Percentiles rank a stretch among this genome's conserved stretches.
These are phyloP conservation scores for Phylloporus rhodoxanthus DNA, from an alignment of 768 basidiomycete species.

Conservation along the genomic window DNA sequence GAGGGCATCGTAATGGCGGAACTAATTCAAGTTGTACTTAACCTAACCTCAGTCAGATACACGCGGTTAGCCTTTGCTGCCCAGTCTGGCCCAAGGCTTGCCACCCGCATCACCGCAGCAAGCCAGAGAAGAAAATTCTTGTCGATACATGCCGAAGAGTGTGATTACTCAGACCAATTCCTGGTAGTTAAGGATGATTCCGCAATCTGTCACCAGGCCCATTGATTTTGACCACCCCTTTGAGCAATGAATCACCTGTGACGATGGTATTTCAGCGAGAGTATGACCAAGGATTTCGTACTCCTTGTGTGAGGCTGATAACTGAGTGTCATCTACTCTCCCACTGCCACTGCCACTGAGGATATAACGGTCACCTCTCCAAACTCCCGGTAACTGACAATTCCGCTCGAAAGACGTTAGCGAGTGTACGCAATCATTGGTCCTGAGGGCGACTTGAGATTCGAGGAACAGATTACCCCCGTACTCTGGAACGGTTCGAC, in stretches of 20 bases:
- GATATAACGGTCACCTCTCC: background rate
- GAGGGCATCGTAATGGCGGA: no score
- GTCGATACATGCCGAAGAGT: background rate
- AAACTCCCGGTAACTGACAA: background rate
- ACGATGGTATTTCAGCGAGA: background rate
- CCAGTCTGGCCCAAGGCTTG: background rate
- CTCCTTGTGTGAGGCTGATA: background rate
- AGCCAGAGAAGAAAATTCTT: background rate
- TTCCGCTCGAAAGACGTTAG: background rate
- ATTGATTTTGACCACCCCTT: background rate
- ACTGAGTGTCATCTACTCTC: no score
- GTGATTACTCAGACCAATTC: background rate
- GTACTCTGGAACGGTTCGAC: background rate
- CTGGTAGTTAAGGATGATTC: background rate
- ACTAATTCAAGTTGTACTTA: no score
- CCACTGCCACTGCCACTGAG: no score
- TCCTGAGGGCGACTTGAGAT: background rate
- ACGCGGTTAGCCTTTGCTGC: background rate
- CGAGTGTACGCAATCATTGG: background rate
- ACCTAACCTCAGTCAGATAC: no score
- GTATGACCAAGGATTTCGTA: background rate
- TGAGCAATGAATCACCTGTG: no score
- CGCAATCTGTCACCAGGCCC: background rate
- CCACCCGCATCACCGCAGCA: background rate
- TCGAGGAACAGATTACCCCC: background rate